These are phyloP conservation scores for Bipolaris oryzae DNA, from an alignment of 2,329 filamentous ascomycete species.

Conservation along the genomic window DNA sequence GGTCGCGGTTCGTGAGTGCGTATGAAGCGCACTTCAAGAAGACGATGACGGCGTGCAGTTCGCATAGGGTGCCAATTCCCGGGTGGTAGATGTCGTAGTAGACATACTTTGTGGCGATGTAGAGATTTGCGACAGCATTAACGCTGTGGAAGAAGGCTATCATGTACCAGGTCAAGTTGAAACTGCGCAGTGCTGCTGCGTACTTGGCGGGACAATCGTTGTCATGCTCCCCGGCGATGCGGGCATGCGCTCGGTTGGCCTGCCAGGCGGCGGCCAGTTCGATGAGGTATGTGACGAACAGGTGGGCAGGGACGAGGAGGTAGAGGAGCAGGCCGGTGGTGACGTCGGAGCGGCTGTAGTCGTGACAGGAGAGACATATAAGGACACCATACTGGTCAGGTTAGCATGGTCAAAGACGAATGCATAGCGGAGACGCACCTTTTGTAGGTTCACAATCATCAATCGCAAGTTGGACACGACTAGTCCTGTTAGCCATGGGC, in stretches of 20 bases:
- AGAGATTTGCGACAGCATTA: slow-evolving; percentile 82
- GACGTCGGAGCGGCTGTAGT: slow-evolving; percentile 80
- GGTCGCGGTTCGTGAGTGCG: slow-evolving; percentile 93
- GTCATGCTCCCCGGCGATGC: slow-evolving; percentile 54
- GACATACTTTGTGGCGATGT: slow-evolving; percentile 81
- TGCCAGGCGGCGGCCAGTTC: slow-evolving; percentile 82
- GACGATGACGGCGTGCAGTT: slow-evolving; percentile 91
- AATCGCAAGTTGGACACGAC: slow-evolving; percentile 92
- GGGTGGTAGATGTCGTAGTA: slow-evolving; percentile 94
- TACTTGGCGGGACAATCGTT: slow-evolving; percentile 60
- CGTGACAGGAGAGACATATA: slow-evolving; percentile 88
- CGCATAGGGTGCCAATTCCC: slow-evolving; percentile 86
- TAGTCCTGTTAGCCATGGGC: slow-evolving; percentile 48
- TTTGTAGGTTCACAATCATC: slow-evolving; percentile 96
- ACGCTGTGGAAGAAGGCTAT: slow-evolving; percentile 80
- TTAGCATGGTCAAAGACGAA: slow-evolving; percentile 18
- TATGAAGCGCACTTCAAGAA: slow-evolving; percentile 97
- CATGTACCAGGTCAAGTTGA: slow-evolving; percentile 77
- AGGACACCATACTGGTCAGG: slow-evolving; percentile 81
- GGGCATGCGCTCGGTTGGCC: slow-evolving; percentile 70
- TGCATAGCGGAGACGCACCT: slow-evolving; percentile 59
- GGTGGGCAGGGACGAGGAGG: slow-evolving; percentile 85
- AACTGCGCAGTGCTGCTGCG: slow-evolving; percentile 66
- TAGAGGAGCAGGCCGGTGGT: slow-evolving; percentile 78
- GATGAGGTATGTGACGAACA: slow-evolving; percentile 88